phyloP scores from a whole-genome alignment of 2,329 filamentous ascomycete genomes.

The Penicillium sp. region DNA sequence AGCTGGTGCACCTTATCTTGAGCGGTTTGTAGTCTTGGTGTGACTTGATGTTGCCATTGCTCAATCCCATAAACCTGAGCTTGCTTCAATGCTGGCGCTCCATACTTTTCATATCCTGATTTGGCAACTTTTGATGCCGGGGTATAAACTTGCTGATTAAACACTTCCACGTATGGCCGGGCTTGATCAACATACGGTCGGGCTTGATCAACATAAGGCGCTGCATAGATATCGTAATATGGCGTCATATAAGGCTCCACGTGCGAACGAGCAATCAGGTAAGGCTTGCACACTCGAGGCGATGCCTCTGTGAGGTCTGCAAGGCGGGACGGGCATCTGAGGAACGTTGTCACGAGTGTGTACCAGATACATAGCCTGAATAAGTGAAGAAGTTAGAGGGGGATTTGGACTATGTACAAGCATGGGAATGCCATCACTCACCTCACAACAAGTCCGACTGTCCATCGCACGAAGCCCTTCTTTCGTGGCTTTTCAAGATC shows the following conservation, averaged over 20 bases:
- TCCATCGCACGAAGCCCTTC: slow-evolving; percentile 32
- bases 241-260: slow-evolving; percentile 74
- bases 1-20: slow-evolving; percentile 60
- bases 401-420: neutral
- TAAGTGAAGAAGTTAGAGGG: slow-evolving; percentile 9
- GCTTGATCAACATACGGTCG: slow-evolving; percentile 72
- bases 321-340: slow-evolving; percentile 73
- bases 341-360: slow-evolving; percentile 71
- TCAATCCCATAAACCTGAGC: slow-evolving; percentile 63
- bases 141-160: slow-evolving; percentile 61
- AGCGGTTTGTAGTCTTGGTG: slow-evolving; percentile 68
- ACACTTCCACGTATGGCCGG: slow-evolving; percentile 65
- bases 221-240: slow-evolving; percentile 81
- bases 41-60: slow-evolving; percentile 76
- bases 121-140: slow-evolving; percentile 66
- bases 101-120: slow-evolving; percentile 63
- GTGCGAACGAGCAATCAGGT: slow-evolving; percentile 63
- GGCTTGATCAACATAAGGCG: slow-evolving; percentile 73
- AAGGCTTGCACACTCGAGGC: slow-evolving; percentile 78
- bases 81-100: slow-evolving; percentile 67
- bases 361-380: slow-evolving; percentile 80
- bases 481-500: slow-evolving; percentile 13
- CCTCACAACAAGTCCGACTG: slow-evolving; percentile 35
- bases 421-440: slow-evolving; percentile 22
- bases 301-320: slow-evolving; percentile 66